Evolutionary conservation across 306 rosid genomes (phyloP), one percentile per base, ranked within the genome.

Genomic region (Vicia sativa): DNA sequence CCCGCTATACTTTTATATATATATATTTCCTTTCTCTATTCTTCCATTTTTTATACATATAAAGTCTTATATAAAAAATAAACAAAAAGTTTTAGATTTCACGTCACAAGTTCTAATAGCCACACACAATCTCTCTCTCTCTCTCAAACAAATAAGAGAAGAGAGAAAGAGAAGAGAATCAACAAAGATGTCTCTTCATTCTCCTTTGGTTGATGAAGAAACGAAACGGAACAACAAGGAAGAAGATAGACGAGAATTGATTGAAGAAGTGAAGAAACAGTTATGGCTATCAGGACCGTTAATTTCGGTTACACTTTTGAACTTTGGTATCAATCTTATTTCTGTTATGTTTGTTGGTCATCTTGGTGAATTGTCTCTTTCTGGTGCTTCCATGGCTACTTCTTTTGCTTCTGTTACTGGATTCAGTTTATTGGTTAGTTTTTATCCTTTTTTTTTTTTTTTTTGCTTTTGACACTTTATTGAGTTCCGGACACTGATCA

Each of bases 341-440:
- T 85, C 97, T 4, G 66, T 91, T 5, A 91, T 88, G 97, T 91
- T 81, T 62, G 91, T 86, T 0, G 96, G 96, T 9, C 97, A 86
- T 80, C 92, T 90, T 8, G 95, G 95, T 0, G 88, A 90, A 25
- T 35, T 88, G 43, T 2, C 91, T 45, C 89, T 84, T 25, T 76
- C 97, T 1, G 92, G 96, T 57, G 91, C 97, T 76, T 81, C 96
- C 25, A 84, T 91, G 91, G 97, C 92, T 7, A 77, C 87, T 67
- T 88, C 97, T 54, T 88, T 91, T 62, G 82, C 91, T 1, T 15
- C 89, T 0, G 91, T 91, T 35, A 88, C 97, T 5, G 97, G 97
- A 74, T 82, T 81, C 68, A 88, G 82, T 80, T 80, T 91, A 50
- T 54, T 88, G 85, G 97, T 84, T 45, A 75, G 82, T 82, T 61